Conservation (phyloP, 2,329 filamentous ascomycete species). For the Fusarium lyarnte region DNA sequence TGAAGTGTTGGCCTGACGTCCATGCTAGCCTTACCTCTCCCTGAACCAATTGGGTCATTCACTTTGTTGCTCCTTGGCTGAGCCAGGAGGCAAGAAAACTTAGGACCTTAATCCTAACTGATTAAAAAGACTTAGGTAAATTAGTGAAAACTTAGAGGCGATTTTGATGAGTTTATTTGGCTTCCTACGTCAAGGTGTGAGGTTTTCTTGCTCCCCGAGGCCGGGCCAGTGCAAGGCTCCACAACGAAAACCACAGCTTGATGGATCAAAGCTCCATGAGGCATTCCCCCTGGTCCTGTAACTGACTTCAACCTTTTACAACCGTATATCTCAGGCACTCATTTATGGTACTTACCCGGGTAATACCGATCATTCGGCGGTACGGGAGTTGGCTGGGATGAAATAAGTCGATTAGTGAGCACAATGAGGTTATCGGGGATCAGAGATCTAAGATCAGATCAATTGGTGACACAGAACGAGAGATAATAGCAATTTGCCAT, state of each 20-base stretch:
- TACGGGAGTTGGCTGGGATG: constrained; percentile 41
- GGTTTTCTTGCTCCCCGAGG: neutral
- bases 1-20: neutral
- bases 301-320: neutral
- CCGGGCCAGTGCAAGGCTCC: constrained; percentile 31
- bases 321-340: constrained; percentile 42
- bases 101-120: neutral
- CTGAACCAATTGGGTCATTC: neutral
- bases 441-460: constrained; percentile 9
- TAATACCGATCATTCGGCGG: constrained; percentile 45
- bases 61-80: constrained; percentile 28
- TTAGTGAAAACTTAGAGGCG: neutral
- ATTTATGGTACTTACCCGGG: constrained; percentile 36
- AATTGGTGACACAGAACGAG: constrained; percentile 16
- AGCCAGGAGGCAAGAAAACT: constrained; percentile 1
- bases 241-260: constrained; percentile 30
- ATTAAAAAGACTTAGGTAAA: neutral
- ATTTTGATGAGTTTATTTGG: neutral
- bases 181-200: neutral
- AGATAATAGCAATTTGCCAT: neutral
- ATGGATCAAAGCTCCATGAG: constrained; percentile 25
- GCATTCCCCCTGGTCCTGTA: constrained; percentile 5
- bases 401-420: constrained; percentile 29
- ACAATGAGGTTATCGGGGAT: constrained; percentile 9
- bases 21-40: neutral